Base-by-base conservation (phyloP, 1,284 basidiomycete genomes). In the Golubevia pallescens region DNA sequence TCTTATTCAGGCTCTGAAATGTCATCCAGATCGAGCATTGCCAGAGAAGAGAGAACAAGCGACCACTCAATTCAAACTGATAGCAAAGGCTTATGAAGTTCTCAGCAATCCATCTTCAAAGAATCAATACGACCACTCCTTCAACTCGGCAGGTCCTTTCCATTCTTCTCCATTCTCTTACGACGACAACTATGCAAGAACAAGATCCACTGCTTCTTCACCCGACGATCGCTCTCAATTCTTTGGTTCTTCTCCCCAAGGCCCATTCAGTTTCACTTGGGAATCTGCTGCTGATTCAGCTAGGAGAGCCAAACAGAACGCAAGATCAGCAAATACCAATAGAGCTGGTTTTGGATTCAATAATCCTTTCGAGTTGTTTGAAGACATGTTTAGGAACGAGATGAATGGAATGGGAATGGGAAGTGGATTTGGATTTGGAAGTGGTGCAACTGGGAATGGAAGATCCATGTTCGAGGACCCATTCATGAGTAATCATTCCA, bases 361-460 rank as follows among this genome's bases (percentile, higher is more conserved):
- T 19, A 78, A 81, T 24, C 80, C 80, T 3, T 81, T 80, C 34
- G 75, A 79, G 68, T 64, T 81, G 57, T 81, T 81, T 62, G 80
- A 80, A 59, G 69, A 70, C 61, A 81, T 81, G 80, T 81, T 81
- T 53, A 69, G 62, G 32, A 65, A 64, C 6, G 69, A 74, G 28
- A 73, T 74, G 23, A 28, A 21, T 60, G 21, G 53, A 38, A 60
- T 23, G 21, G 21, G 32, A 23, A 52, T 19, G 14, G 58, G 21
- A 60, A 21, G 58, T 52, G 53, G n/a, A 52, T 20, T 13, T n/a
- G 24, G 7, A 14, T 21, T 52, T 23, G 58, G 58, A 8, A 7
- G n/a, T 10, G 32, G n/a, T n/a, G 28, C 28, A 28, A 28, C 28
- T 28, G 28, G 28, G 28, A 28, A 28, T 28, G 28, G 28, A 28